Evolutionary conservation across 495 filamentous ascomycete species (phyloP), one percentile per base, ranked within the genome.

Genomic region (Darksidea phi): DNA sequence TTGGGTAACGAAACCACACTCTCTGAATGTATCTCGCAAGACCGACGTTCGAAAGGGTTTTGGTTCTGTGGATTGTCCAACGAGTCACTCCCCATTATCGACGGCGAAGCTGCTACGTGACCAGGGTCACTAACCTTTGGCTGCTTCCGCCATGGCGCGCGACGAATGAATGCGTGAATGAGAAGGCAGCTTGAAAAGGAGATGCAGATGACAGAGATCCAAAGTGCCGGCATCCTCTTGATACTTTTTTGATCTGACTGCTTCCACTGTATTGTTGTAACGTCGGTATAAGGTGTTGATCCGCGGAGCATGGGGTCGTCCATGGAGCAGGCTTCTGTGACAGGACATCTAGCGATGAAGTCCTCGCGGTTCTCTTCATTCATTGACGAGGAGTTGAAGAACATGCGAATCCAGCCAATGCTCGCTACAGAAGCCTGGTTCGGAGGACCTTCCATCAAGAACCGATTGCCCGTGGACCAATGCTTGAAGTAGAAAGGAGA

Each of bases 321-420:
- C 57, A 70, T 70, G 0, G 58, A 64, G 54, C 75, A 77, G n/a
- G 70, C 63, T 28, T 72, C 66, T 7, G 63, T 36, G 21, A 57
- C 18, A 15, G 51, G 25, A 52, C 75, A 77, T 17, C 63, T 56
- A 4, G 54, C 43, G 15, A 63, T 64, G 61, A 70, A 72, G 10
- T 61, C 61, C 21, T 53, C 49, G n/a, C 67, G 68, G 20, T 58
- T 54, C 8, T 61, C 48, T 13, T 69, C 53, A 10, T 57, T 73
- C 66, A 63, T 69, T 12, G 61, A 26, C 20, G 75, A 75, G 10
- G 73, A 73, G 48, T 77, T 77, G 72, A 77, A 77, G 59, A 76
- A 77, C 36, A 72, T 42, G 23, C 75, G 67, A 10, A 68, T 67
- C 71, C 73, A 77, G n/a, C 66, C 72, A 21, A 77, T 48, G 54